These are phyloP conservation scores for Rhinocladiella similis DNA, from an alignment of 2,329 filamentous ascomycete genomes.

Conservation along the genomic window DNA sequence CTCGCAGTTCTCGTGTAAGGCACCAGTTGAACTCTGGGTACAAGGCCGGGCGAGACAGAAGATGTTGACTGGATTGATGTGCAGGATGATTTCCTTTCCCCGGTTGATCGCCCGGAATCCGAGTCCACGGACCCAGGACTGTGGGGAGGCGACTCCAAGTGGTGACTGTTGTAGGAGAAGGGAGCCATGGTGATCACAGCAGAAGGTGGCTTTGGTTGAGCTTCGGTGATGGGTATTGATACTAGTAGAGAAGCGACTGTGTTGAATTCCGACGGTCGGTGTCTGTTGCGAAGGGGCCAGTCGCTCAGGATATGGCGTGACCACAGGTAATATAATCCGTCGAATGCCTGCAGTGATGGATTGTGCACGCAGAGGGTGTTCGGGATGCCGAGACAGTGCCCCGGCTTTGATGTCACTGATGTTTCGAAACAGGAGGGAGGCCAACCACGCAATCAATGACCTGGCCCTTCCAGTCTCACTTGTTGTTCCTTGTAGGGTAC, in stretches of 20 bases:
- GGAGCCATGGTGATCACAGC: slow-evolving; percentile 14
- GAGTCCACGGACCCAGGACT: slow-evolving; percentile 16
- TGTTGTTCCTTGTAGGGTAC: not conserved
- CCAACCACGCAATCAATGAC: not conserved
- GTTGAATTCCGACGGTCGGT: not conserved
- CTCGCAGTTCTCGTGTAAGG: slow-evolving; percentile 27
- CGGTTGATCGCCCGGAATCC: slow-evolving; percentile 14
- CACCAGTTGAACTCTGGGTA: slow-evolving; percentile 27
- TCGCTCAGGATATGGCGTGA: not conserved
- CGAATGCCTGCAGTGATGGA: not conserved
- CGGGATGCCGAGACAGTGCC: not conserved
- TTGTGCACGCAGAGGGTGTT: slow-evolving; percentile 1
- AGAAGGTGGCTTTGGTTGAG: not conserved
- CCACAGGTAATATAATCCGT: not conserved
- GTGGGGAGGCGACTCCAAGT: slow-evolving; percentile 7
- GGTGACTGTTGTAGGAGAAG: slow-evolving; percentile 14
- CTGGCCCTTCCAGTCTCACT: slow-evolving; percentile 16
- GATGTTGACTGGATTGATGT: slow-evolving; percentile 12
- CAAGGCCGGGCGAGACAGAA: slow-evolving; percentile 9
- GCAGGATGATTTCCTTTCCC: slow-evolving; percentile 17
- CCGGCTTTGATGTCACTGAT: slow-evolving; percentile 19
- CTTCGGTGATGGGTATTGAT: not conserved
- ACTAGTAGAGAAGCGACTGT: not conserved
- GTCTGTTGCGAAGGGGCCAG: not conserved
- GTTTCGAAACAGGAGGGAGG: slow-evolving; percentile 6